A percentile compares a stretch with the other conserved stretches of the same genome.
These are phyloP conservation scores for Chiua sp. DNA, from an alignment of 1,284 basidiomycete genomes.

Conservation along the genomic window DNA sequence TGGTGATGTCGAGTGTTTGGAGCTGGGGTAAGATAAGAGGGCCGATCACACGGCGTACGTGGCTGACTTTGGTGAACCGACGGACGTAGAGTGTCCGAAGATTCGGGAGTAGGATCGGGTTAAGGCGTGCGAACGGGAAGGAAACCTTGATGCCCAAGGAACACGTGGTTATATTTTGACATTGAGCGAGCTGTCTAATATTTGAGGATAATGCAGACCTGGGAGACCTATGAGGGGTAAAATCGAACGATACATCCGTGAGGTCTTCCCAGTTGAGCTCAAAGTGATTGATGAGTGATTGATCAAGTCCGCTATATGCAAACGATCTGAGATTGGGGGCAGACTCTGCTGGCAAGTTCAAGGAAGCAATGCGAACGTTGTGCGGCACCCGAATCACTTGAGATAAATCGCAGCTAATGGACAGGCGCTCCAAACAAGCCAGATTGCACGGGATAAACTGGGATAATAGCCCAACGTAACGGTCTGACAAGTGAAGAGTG, in stretches of 20 bases:
- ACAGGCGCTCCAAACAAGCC: conserved; percentile 10
- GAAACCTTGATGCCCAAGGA: conserved; percentile 21
- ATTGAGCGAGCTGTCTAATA: conserved; percentile 8
- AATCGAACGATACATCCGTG: conserved; percentile 20
- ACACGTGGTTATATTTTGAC: conserved; percentile 23
- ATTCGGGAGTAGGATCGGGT: background rate
- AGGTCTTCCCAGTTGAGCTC: conserved; percentile 18
- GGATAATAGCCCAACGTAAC: too few species aligned
- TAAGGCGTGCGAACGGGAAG: too few species aligned
- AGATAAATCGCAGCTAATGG: too few species aligned
- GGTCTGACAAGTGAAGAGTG: too few species aligned
- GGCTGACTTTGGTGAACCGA: background rate
- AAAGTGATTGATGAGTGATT: background rate
- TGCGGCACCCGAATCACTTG: too few species aligned
- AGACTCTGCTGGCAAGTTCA: conserved; percentile 18
- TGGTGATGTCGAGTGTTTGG: conserved; percentile 16
- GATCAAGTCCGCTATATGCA: background rate
- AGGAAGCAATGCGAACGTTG: background rate
- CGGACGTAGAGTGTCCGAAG: conserved; percentile 21
- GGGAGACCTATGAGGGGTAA: conserved; percentile 5
- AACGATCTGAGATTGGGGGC: conserved; percentile 10
- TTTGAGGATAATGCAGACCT: conserved; percentile 6
- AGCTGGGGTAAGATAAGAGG: conserved; percentile 18
- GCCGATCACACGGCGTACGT: conserved; percentile 9
- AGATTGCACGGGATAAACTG: too few species aligned